phyloP scores from a whole-genome alignment of 306 rosid species.

The Senna tora region DNA sequence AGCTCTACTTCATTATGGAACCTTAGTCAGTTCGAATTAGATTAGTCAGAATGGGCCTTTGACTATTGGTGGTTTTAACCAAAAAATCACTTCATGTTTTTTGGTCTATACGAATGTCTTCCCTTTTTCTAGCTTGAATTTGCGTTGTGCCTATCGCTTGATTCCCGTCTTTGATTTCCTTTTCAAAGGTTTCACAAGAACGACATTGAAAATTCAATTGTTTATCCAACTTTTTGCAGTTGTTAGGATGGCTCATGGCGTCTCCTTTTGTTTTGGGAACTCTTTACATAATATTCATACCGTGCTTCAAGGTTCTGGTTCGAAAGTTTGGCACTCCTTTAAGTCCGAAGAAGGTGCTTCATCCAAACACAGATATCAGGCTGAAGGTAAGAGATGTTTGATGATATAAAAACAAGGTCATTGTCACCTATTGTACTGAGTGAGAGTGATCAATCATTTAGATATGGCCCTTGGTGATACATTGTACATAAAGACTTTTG shows the following conservation, averaged over 20 bases:
- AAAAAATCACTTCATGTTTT: neutral
- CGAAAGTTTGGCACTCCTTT: constrained; percentile 53
- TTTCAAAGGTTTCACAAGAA: neutral
- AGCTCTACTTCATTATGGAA: too few species aligned
- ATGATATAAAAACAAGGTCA: neutral
- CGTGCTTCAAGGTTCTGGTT: constrained; percentile 64
- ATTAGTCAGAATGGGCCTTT: too few species aligned
- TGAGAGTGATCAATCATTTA: neutral
- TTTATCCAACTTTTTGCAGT: constrained; percentile 43
- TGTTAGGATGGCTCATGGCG: constrained; percentile 71
- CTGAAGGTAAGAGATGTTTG: constrained; percentile 62
- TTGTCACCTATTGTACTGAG: neutral
- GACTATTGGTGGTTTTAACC: too few species aligned
- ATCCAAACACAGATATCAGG: constrained; percentile 41
- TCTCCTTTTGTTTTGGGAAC: constrained; percentile 56
- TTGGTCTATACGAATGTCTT: neutral
- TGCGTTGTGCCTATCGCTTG: neutral
- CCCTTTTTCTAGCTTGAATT: neutral
- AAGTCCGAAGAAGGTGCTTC: constrained; percentile 50
- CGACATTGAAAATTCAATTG: neutral
- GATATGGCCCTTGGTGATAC: neutral
- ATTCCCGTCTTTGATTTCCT: neutral
- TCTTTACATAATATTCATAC: constrained; percentile 48
- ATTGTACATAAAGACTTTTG: constrained; percentile 9
- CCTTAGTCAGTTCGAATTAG: too few species aligned